Percentiles rank a stretch among this genome's conserved stretches.
Conservation (phyloP, 306 rosid genomes). For the Lotus japonicus region DNA sequence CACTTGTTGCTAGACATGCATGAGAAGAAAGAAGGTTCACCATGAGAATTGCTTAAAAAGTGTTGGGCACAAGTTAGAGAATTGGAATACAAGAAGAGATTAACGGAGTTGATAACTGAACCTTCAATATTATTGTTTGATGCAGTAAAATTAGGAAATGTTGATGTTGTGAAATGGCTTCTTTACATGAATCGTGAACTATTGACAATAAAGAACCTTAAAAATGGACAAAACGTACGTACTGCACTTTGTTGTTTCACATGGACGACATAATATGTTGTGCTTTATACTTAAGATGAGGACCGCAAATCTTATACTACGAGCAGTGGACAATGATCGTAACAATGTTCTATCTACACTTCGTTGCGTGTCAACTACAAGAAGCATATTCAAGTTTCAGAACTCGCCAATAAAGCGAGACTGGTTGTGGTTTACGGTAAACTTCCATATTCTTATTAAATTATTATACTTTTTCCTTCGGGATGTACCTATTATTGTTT, state of each 20-base stretch:
- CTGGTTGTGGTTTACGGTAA: not conserved
- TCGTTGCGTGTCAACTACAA: not conserved
- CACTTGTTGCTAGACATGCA: too few relatives aligned
- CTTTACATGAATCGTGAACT: not conserved
- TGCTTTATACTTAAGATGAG: not conserved
- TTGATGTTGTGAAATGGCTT: not conserved
- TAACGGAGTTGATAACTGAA: not conserved
- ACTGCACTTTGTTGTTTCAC: not conserved
- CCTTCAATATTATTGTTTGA: not conserved
- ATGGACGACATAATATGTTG: not conserved
- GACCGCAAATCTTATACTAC: not conserved
- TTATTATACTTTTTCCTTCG: too few relatives aligned
- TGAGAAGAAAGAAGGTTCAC: too few relatives aligned
- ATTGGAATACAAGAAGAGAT: not conserved
- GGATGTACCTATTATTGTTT: too few relatives aligned
- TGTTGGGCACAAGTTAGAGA: not conserved
- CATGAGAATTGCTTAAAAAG: not conserved
- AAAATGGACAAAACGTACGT: not conserved
- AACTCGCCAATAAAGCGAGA: not conserved
- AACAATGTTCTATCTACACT: conserved; percentile 15
- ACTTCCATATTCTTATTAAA: too few relatives aligned
- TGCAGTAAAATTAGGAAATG: not conserved
- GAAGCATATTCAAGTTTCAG: not conserved
- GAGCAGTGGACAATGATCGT: not conserved
- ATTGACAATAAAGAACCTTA: not conserved